Evolutionary conservation across 1,139 yeast species (phyloP), one percentile per base, ranked within the genome.

Genomic region (Magnusiomyces ingens): DNA sequence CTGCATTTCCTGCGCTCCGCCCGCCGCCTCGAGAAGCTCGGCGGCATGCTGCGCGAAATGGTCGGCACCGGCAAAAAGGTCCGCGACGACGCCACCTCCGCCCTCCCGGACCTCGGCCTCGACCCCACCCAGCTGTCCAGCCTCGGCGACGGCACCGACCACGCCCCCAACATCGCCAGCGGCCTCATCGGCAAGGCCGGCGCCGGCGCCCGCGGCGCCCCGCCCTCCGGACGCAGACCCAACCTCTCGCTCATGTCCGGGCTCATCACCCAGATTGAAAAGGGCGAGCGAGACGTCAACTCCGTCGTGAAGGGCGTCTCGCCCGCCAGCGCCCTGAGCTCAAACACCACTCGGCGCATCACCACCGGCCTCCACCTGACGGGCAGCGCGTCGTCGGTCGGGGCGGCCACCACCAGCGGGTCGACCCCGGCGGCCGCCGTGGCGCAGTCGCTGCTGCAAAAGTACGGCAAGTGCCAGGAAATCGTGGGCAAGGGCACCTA

Each of bases 401-500:
- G 71, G 52, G 68, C 73, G 41, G 74, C 75, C 21, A 71, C 70
- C 1, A 67, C 62, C 54, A 55, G 32, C 8, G 32, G 32, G 8
- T 5, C 38, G 60, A 67, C 52, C 67, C 71, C 26, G 68, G 65
- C 61, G 62, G 65, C 62, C 63, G 60, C 46, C 53, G 56, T 52
- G 4, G 52, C 58, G 26, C 58, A 63, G 51, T 67, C 79, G 15
- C 75, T 82, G 62, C 75, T 75, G 22, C 84, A 85, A 55, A 80
- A 87, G 62, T 89, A 89, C 66, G 96, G 96, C 32, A 75, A 79
- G 49, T 84, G 91, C 59, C 87, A 81, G 63, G 90, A 84, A 58
- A 81, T 88, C 22, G 79, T 90, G 52, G 97, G 96, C 15, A 79
- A 81, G 54, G 96, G 96, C 22, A 81, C 95, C 0, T 90, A 85